Evolutionary conservation across 78 protist genomes (phyloP), one percentile per base, ranked within the genome.

Genomic region (Polysphondylium violaceum): DNA sequence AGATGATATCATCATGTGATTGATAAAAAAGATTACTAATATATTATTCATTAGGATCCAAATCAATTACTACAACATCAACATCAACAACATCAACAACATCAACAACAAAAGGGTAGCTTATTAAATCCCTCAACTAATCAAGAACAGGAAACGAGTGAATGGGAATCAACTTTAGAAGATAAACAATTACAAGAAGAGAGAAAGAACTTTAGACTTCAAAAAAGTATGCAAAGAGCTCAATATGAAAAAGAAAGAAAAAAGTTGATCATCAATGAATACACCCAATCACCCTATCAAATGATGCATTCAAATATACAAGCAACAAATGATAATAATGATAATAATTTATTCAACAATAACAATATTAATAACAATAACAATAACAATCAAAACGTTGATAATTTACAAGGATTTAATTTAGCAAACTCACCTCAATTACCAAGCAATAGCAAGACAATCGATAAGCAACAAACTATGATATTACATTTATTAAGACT

Each of bases 381-480:
- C 44, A 64, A 41, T 55, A 68, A 33, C 8, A 33, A n/a, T n/a
- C n/a, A n/a, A n/a, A n/a, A n/a, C n/a, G n/a, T n/a, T n/a, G n/a
- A n/a, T n/a, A n/a, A n/a, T n/a, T n/a, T n/a, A n/a, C n/a, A n/a
- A n/a, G n/a, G n/a, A n/a, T n/a, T n/a, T n/a, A n/a, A n/a, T n/a
- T n/a, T n/a, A n/a, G n/a, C n/a, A n/a, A n/a, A n/a, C n/a, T n/a
- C n/a, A n/a, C n/a, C n/a, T 31, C 55, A 36, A 31, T 27, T 3
- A 9, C 21, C 72, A 17, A 36, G 9, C 19, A 51, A 41, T 47
- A 33, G 55, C 25, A 79, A 81, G 31, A 50, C 47, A 12, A 81
- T 81, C 40, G 89, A 81, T 68, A 81, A 81, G 27, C 89, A 68
- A 41, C 89, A 81, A 41, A 81, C 89, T 4, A 59, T 81, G 67